Evolutionary conservation across 2,329 filamentous ascomycete genomes (phyloP), one percentile per base, ranked within the genome.

Genomic region (Epichloe brachyelytri): DNA sequence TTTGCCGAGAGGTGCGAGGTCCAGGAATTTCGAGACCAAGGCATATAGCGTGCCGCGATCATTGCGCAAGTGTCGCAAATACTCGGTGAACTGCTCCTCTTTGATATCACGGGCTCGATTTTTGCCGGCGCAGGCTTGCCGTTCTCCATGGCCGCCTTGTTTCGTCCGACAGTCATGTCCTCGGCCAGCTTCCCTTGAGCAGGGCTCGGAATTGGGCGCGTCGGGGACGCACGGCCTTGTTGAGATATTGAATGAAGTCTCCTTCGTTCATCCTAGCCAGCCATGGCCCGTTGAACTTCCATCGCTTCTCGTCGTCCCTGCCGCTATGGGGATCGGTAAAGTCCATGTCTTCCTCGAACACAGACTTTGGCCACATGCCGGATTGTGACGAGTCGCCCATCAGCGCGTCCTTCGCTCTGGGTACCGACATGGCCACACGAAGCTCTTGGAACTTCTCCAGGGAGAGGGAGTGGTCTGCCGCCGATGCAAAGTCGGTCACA

Each of bases 391-490:
- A 37, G 26, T 48, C n/a, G 30, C 8, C 17, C 4, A 14, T 51
- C 45, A 52, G 22, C 52, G 56, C 47, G 47, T 58, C 58, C 51
- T 57, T 50, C 6, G 55, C 59, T 17, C 59, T 58, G 0, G 77
- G 76, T 1, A 80, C 72, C 17, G 82, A 77, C 53, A 95, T 71
- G 5, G 87, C 81, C 50, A 95, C 69, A 53, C 80, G 77, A 64
- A 96, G 74, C 65, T 95, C 87, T 64, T 88, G 85, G 71, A 85
- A 96, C 72, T 96, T 97, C 63, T 82, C 75, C 51, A 94, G 72
- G 7, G 88, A 89, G 58, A 88, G 71, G 48, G 83, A 79, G 68
- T 95, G 88, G 65, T 95, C 88, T 51, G 83, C 79, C 0, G 89
- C 86, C 38, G 86, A 89, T 56, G 81, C 76, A 68, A 89, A 97